These are phyloP conservation scores for Cornus kousa DNA, from an alignment of 148 eudicot species.

Conservation along the genomic window DNA sequence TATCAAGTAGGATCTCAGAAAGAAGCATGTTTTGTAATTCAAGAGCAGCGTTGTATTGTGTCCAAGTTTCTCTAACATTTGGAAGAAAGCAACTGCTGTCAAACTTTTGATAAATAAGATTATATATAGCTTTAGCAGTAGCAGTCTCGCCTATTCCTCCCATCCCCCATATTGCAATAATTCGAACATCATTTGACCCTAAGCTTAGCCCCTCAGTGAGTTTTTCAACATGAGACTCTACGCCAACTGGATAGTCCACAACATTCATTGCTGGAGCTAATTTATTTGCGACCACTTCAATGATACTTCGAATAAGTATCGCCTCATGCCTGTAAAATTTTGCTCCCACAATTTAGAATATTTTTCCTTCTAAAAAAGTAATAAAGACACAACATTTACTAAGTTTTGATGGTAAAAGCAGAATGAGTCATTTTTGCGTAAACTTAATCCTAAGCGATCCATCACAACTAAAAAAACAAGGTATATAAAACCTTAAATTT, in stretches of 20 bases:
- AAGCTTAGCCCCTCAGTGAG: not conserved
- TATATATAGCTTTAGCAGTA: not conserved
- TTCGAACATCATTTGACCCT: not conserved
- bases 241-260: not conserved
- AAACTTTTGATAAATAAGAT: not conserved
- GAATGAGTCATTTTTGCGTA: no score
- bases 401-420: no score
- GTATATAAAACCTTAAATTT: no score
- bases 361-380: no score
- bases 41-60: not conserved
- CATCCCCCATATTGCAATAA: conserved; percentile 11
- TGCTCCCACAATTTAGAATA: no score
- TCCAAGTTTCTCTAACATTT: not conserved
- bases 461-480: no score
- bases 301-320: not conserved
- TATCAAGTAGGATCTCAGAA: not conserved
- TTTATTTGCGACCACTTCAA: not conserved
- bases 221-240: not conserved
- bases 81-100: not conserved
- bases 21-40: conserved; percentile 7
- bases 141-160: not conserved
- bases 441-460: no score
- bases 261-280: no score
- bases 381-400: no score
- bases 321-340: not conserved